These are phyloP conservation scores for Tuber brumale DNA, from an alignment of 495 filamentous ascomycete genomes.

Conservation along the genomic window DNA sequence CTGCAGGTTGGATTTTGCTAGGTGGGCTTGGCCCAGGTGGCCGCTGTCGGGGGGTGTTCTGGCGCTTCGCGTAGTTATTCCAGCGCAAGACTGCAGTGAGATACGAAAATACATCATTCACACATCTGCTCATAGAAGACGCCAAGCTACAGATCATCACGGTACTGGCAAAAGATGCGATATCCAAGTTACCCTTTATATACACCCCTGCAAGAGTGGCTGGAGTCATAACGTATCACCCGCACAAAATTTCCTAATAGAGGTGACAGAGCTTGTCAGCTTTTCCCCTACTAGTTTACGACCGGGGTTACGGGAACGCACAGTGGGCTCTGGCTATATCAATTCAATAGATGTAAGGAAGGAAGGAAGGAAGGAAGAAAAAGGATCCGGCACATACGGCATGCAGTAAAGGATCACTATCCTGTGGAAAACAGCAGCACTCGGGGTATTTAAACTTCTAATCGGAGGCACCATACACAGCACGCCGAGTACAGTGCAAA, in stretches of 20 bases:
- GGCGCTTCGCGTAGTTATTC: neutral
- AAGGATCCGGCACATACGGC: no score
- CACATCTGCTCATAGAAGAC: neutral
- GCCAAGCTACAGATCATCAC: neutral
- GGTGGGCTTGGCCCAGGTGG: no score
- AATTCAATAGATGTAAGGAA: no score
- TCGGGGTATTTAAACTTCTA: no score
- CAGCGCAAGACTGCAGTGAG: neutral
- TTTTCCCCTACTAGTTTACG: no score
- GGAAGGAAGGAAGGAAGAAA: no score
- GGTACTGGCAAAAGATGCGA: neutral
- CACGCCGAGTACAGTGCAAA: no score
- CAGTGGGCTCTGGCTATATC: no score
- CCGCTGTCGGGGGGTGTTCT: neutral
- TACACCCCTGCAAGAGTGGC: neutral
- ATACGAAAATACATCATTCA: neutral
- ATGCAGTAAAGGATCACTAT: no score
- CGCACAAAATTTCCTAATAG: neutral
- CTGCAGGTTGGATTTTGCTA: neutral
- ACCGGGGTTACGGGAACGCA: no score
- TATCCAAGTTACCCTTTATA: neutral
- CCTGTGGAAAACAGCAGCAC: no score
- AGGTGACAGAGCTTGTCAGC: neutral
- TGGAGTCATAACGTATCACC: neutral
- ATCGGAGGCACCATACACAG: no score